Evolutionary conservation across 805 yeast genomes (phyloP).

Genomic region (Clavispora asparagi): DNA sequence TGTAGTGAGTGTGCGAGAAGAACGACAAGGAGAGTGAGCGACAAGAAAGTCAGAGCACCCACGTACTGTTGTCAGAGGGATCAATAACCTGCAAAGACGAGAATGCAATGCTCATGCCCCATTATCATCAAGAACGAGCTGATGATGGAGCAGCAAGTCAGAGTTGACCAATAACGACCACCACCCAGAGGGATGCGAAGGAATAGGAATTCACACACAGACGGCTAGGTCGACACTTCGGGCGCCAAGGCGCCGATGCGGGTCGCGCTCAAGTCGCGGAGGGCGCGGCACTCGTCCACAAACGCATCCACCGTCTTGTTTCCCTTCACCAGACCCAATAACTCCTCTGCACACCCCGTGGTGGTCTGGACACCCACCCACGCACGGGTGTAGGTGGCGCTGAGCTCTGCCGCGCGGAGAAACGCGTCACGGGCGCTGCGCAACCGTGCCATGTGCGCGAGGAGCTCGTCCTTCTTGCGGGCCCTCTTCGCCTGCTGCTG

Average conservation of each 20-base stretch:
- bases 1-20: no score
- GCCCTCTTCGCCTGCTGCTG: no score
- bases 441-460: conserved; percentile 25
- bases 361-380: conserved; percentile 59
- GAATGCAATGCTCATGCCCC: no score
- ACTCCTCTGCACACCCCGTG: not conserved
- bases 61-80: no score
- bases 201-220: no score
- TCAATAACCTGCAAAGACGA: no score
- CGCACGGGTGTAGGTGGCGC: conserved; percentile 61
- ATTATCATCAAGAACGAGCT: no score
- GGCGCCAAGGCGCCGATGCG: conserved; percentile 18
- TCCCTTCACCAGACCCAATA: conserved; percentile 5
- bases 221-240: not conserved
- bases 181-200: no score
- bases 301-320: conserved; percentile 19
- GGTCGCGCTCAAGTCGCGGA: conserved; percentile 15
- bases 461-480: conserved; percentile 26
- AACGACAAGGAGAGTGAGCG: no score
- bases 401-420: conserved; percentile 70
- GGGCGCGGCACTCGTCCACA: conserved; percentile 18
- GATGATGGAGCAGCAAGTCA: no score
- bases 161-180: no score
- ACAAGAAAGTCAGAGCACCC: no score
- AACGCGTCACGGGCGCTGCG: conserved; percentile 42